Percentiles rank a stretch among this genome's conserved stretches.
phyloP scores from a whole-genome alignment of 148 eudicot genomes.

The Chenopodium album region DNA sequence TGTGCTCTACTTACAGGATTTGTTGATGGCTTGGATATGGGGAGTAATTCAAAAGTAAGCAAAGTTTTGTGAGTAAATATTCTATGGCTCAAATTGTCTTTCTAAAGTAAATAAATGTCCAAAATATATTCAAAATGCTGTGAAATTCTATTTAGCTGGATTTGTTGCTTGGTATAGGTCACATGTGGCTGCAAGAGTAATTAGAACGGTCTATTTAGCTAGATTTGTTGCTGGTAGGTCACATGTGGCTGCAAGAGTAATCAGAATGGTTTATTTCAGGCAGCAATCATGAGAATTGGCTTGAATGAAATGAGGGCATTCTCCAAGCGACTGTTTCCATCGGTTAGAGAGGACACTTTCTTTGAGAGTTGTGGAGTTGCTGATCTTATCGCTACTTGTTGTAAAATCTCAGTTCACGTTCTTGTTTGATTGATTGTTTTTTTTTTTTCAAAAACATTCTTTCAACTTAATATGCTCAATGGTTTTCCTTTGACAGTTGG shows the following conservation, averaged over 20 bases:
- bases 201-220: neutral
- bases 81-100: neutral
- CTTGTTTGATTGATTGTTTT: neutral
- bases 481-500: slow-evolving; percentile 55
- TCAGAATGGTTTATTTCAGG: slow-evolving; percentile 40
- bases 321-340: slow-evolving; percentile 78
- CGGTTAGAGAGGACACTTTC: slow-evolving; percentile 83
- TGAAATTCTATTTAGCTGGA: neutral
- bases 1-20: slow-evolving; percentile 49
- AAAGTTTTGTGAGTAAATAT: slow-evolving; percentile 6
- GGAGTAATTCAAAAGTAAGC: slow-evolving; percentile 85
- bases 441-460: neutral
- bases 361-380: slow-evolving; percentile 99
- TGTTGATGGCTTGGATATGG: slow-evolving; percentile 96
- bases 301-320: slow-evolving; percentile 96
- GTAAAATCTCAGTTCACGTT: slow-evolving; percentile 44
- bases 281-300: slow-evolving; percentile 98
- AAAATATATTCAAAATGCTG: neutral
- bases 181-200: neutral
- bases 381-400: slow-evolving; percentile 92
- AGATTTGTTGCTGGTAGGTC: neutral
- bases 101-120: neutral
- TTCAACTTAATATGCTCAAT: neutral
- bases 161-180: neutral
- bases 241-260: neutral